Evolutionary conservation across 1,284 basidiomycete species (phyloP), one percentile per base, ranked within the genome.

Genomic region (Inonotus obliquus): DNA sequence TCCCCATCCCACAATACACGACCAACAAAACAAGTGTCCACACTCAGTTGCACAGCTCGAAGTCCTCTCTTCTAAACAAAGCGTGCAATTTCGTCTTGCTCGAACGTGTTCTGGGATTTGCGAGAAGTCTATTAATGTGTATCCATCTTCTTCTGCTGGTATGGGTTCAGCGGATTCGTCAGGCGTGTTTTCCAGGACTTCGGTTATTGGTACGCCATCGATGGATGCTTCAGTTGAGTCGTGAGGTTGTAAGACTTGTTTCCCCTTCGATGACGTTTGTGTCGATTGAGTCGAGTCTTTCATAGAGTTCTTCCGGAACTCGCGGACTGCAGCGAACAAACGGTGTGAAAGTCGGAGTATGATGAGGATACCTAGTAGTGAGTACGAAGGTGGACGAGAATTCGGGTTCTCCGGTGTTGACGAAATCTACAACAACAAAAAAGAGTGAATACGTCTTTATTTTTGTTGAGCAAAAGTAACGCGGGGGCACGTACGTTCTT

Each of bases 1-100:
- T 9, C 86, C 85, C 95, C 95, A 92, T 54, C 90, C 85, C 52
- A 89, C 83, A 56, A 97, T 92, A 72, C 95, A 98, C 64, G 80
- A 85, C 95, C 95, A 98, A 71, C 94, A 96, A 74, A 96, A 97
- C 51, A 96, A 74, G 75, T 97, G 95, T 0, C 95, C 95, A 68
- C 95, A 97, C 71, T 96, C 94, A 0, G 95, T 97, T 27, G 92
- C 87, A 67, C 89, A 91, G 58, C 87, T 85, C 70, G 89, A 80
- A 29, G 87, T 86, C 70, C 90, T 76, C 75, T 92, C 86, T 67
- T 95, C 92, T 59, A 96, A 75, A 70, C 94, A 96, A 4, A 96
- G 78, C 1, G 92, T 93, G 67, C 94, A 96, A 69, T 82, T 90
- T 68, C 93, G 79, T 19, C 84, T 81, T 7, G 83, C 83, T 49